Evolutionary conservation across 2,329 filamentous ascomycete species (phyloP).

Genomic region (Colletotrichum tofieldiae): DNA sequence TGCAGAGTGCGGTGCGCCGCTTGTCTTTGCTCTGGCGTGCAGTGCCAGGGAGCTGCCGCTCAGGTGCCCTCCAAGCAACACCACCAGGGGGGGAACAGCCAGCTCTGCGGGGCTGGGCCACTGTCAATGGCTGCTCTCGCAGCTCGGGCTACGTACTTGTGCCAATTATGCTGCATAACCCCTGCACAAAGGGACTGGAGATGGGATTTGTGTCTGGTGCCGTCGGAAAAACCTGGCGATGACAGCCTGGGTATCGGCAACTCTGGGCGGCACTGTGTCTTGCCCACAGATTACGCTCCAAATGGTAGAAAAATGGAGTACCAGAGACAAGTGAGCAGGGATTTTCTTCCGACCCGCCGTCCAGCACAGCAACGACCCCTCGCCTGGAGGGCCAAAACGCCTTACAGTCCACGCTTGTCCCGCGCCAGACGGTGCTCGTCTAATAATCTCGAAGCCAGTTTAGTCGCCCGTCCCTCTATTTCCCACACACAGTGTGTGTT

Average conservation of each 20-base stretch:
- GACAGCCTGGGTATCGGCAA: slow-evolving; percentile 11
- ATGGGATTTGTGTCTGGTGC: not conserved
- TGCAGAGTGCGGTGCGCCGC: slow-evolving; percentile 40
- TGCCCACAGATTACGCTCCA: slow-evolving; percentile 16
- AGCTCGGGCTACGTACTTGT: not conserved
- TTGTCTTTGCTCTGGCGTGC: slow-evolving; percentile 38
- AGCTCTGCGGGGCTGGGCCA: slow-evolving; percentile 35
- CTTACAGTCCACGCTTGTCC: slow-evolving; percentile 25
- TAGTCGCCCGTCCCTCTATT: not conserved
- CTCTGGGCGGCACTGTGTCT: slow-evolving; percentile 19
- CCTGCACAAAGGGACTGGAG: slow-evolving; percentile 1
- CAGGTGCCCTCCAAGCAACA: slow-evolving; percentile 24
- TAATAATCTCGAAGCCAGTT: slow-evolving; percentile 21
- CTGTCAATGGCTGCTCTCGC: slow-evolving; percentile 4
- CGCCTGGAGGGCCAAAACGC: not conserved
- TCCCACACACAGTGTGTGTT: slow-evolving; percentile 28
- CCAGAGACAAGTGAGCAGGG: slow-evolving; percentile 15
- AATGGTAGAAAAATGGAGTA: slow-evolving; percentile 26
- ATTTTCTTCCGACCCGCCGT: slow-evolving; percentile 27
- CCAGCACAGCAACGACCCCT: slow-evolving; percentile 20
- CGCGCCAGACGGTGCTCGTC: slow-evolving; percentile 31
- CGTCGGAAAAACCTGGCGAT: slow-evolving; percentile 36
- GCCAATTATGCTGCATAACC: slow-evolving; percentile 26
- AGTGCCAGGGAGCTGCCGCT: slow-evolving; percentile 11
- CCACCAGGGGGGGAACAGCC: slow-evolving; percentile 18